A percentile compares a stretch with the other conserved stretches of the same genome.
phyloP scores from a whole-genome alignment of 139 green algal species.

The Astrephomene gubernaculifera region DNA sequence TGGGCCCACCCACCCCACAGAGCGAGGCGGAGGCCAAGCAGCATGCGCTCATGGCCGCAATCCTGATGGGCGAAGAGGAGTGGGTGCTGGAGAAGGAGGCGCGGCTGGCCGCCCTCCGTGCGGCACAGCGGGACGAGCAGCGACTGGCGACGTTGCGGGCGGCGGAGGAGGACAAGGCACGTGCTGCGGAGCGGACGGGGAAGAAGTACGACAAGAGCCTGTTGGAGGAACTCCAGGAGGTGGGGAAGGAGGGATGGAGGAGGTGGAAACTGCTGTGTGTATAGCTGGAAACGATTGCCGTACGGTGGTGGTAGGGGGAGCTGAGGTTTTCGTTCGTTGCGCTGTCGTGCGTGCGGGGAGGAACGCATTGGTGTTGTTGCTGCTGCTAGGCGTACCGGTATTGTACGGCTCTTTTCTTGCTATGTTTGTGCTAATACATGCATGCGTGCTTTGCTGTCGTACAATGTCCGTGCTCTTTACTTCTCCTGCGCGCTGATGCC shows the following conservation, averaged over 20 bases:
- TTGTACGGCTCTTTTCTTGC: too few relatives aligned
- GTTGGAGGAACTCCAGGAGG: conserved; percentile 23
- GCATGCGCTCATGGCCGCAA: conserved; percentile 27
- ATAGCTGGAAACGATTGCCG: too few relatives aligned
- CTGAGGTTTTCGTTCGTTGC: too few relatives aligned
- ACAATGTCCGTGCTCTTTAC: too few relatives aligned
- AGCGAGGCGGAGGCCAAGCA: conserved; percentile 6
- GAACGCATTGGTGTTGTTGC: too few relatives aligned
- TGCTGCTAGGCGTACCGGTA: too few relatives aligned
- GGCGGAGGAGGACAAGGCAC: conserved; percentile 28
- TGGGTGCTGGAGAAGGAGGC: conserved; percentile 37
- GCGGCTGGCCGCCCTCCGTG: conserved; percentile 14
- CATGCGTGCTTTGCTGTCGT: background rate
- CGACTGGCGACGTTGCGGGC: conserved; percentile 19
- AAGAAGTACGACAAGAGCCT: background rate
- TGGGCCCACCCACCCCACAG: background rate
- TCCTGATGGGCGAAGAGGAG: conserved; percentile 38
- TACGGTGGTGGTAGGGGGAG: too few relatives aligned
- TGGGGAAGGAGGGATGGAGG: background rate
- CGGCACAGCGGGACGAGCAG: conserved; percentile 20
- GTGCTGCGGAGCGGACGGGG: background rate
- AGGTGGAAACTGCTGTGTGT: background rate
- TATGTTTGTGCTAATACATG: too few relatives aligned
- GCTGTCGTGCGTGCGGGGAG: too few relatives aligned
- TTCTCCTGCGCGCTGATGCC: too few relatives aligned